phyloP scores from a whole-genome alignment of 2,329 filamentous ascomycete species.

The Alternaria alternata region DNA sequence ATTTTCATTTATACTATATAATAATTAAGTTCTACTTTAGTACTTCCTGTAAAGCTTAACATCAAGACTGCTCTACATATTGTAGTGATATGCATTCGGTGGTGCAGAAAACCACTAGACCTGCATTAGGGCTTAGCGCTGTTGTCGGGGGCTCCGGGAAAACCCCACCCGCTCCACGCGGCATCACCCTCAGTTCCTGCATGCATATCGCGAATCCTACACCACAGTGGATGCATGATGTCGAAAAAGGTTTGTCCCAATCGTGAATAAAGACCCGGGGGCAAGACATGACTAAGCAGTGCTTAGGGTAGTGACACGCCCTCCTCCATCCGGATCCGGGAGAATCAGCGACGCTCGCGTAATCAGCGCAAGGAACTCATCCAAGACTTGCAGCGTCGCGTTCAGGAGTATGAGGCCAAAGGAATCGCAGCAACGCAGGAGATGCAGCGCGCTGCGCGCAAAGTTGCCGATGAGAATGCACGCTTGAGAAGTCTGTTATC shows the following conservation, averaged over 20 bases:
- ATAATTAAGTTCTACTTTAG: no score
- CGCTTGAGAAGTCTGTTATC: conserved; percentile 66
- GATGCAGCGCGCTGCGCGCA: conserved; percentile 72
- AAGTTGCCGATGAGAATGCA: conserved; percentile 72
- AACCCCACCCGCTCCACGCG: background rate
- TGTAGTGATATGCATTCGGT: no score
- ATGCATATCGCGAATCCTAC: background rate
- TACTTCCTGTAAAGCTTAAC: no score
- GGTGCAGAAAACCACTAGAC: no score
- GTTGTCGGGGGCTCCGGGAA: background rate
- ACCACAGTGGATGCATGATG: background rate
- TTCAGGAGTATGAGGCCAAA: conserved; percentile 67
- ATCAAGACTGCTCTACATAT: no score
- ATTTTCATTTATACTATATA: no score
- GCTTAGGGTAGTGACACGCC: conserved; percentile 40
- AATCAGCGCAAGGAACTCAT: conserved; percentile 75
- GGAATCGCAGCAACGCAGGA: conserved; percentile 72
- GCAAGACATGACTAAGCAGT: background rate
- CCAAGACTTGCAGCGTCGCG: conserved; percentile 69
- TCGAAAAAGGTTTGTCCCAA: conserved; percentile 8
- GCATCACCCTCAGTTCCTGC: background rate
- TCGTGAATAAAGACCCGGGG: no score
- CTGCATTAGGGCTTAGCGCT: no score
- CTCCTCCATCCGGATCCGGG: conserved; percentile 64
- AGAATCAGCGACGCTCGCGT: conserved; percentile 77